Evolutionary conservation across 768 basidiomycete species (phyloP), one percentile per base, ranked within the genome.

Genomic region (Podaxis sp.): DNA sequence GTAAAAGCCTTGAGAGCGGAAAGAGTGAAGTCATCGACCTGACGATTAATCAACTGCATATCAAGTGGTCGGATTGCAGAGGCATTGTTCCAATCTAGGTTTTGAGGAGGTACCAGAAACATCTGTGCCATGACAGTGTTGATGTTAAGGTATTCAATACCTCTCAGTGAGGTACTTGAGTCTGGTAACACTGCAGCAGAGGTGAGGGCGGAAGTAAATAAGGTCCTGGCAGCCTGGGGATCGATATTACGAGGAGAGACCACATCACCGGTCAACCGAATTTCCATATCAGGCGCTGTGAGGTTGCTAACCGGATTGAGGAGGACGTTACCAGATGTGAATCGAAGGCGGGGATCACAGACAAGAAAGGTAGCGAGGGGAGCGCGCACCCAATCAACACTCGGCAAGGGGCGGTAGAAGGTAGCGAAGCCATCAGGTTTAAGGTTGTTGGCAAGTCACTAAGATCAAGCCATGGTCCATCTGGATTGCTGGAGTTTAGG

Each of bases 361-460:
- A 60, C 51, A 4, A 60, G 27, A 8, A 60, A 24, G 27, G 59
- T 60, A 19, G 51, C 59, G 24, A 60, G 51, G 17, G 59, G 59
- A 3, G 59, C 36, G 1, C 19, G 50, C 12, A 60, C 19, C 15
- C 17, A 49, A 12, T 43, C 38, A 4, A 29, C 9, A 3, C n/a
- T 47, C 2, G 59, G 13, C 3, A 12, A 25, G 19, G 2, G 11
- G n/a, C 27, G 52, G n/a, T 29, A 12, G 19, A 6, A 24, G 4
- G 47, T 15, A 4, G 36, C 19, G 24, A 51, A 59, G 8, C 57
- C 47, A 5, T 38, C n/a, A 12, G 25, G 27, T 22, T 37, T n/a
- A 25, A 59, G 4, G 29, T 9, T 1, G 50, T 41, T n/a, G 59
- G 59, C 17, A 53, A 38, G 15, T 38, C 38, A 27, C 51, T 53